These are phyloP conservation scores for Alternaria triticina DNA, from an alignment of 2,329 filamentous ascomycete species.

Conservation along the genomic window DNA sequence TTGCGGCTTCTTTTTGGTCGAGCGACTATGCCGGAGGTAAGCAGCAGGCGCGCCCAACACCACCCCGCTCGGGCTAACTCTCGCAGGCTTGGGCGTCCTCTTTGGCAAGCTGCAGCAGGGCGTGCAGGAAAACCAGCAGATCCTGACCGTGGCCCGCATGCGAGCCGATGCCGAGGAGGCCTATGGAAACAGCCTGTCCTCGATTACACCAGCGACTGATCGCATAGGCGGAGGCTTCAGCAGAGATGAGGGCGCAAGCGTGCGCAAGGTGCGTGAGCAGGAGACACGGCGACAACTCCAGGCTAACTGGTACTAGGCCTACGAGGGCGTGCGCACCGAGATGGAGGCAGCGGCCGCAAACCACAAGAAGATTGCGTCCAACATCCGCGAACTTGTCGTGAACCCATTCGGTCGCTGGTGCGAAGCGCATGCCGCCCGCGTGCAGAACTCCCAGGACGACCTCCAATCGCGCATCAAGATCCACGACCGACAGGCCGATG, in stretches of 20 bases:
- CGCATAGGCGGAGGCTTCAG: constrained; percentile 83
- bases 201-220: constrained; percentile 83
- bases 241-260: constrained; percentile 92
- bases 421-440: constrained; percentile 87
- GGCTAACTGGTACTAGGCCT: constrained; percentile 69
- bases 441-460: constrained; percentile 94
- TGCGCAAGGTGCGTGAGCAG: constrained; percentile 75
- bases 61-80: constrained; percentile 29
- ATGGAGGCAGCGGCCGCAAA: constrained; percentile 90
- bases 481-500: constrained; percentile 89
- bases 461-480: constrained; percentile 89
- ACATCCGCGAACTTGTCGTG: constrained; percentile 94
- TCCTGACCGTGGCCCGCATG: constrained; percentile 89
- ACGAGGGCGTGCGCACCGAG: constrained; percentile 88
- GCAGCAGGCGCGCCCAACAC: constrained; percentile 49
- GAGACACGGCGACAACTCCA: neutral
- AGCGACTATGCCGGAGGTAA: constrained; percentile 93
- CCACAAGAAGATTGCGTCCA: constrained; percentile 94
- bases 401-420: constrained; percentile 95
- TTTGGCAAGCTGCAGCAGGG: constrained; percentile 98
- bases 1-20: constrained; percentile 98
- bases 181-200: constrained; percentile 80
- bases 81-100: constrained; percentile 80
- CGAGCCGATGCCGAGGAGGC: constrained; percentile 93
- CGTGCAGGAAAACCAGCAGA: constrained; percentile 91